Conservation (phyloP, 768 basidiomycete genomes). For the Chlorophyllum brunneum region DNA sequence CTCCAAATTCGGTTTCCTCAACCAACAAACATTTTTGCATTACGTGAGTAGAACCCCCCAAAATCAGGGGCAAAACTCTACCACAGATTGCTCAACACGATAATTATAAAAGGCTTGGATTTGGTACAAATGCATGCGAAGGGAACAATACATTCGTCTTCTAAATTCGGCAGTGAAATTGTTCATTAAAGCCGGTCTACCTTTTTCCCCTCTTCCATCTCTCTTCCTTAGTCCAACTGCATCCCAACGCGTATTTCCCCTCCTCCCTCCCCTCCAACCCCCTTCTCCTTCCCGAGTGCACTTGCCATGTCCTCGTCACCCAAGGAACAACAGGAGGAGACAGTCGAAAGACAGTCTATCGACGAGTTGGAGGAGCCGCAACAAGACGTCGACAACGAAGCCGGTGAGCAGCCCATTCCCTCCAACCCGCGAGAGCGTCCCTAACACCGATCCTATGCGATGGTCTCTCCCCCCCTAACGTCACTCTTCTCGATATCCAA, state of each 20-base stretch:
- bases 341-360: conserved; percentile 48
- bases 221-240: conserved; percentile 37
- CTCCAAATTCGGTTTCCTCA: conserved; percentile 31
- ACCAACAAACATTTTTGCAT: conserved; percentile 27
- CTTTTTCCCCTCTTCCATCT: conserved; percentile 60
- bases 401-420: conserved; percentile 32
- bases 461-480: conserved; percentile 18
- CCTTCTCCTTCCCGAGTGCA: conserved; percentile 24
- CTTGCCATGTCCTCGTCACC: conserved; percentile 60
- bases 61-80: conserved; percentile 55
- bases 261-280: conserved; percentile 22
- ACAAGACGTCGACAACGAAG: conserved; percentile 33
- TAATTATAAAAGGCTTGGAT: conserved; percentile 55
- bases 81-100: conserved; percentile 45
- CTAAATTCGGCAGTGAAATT: conserved; percentile 70
- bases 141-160: conserved; percentile 63
- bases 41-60: conserved; percentile 61
- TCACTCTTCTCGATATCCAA: conserved; percentile 18
- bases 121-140: conserved; percentile 63
- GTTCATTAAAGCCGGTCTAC: conserved; percentile 75
- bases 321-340: conserved; percentile 46
- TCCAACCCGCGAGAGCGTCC: conserved; percentile 24
- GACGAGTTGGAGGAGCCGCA: conserved; percentile 58
- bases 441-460: conserved; percentile 23
- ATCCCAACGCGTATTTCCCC: conserved; percentile 25